Conservation (phyloP, 1,284 basidiomycete species). For the Wolfiporia cocos region DNA sequence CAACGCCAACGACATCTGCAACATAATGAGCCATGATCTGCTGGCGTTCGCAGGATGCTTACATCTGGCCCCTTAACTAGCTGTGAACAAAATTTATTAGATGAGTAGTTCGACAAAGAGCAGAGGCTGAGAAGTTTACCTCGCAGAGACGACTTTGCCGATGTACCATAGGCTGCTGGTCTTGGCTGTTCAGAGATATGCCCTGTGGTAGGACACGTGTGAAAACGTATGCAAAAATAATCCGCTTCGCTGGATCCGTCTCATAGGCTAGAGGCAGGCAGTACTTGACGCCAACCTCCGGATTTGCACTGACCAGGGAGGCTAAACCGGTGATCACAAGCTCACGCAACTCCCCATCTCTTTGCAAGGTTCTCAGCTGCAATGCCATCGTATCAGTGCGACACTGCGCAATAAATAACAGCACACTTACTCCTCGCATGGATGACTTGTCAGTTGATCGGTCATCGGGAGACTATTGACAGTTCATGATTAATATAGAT, state of each 20-base stretch:
- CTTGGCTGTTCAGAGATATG: conserved; percentile 60
- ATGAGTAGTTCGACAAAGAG: not conserved
- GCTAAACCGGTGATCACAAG: conserved; percentile 74
- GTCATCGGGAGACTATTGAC: conserved; percentile 8
- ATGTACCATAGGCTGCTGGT: conserved; percentile 43
- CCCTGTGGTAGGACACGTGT: conserved; percentile 81
- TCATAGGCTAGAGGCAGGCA: conserved; percentile 81
- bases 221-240: conserved; percentile 87
- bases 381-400: conserved; percentile 19
- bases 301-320: conserved; percentile 79
- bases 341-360: conserved; percentile 61
- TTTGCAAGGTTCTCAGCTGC: conserved; percentile 35
- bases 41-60: conserved; percentile 21
- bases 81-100: conserved; percentile 29
- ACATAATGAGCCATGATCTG: no score
- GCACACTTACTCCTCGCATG: conserved; percentile 1
- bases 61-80: conserved; percentile 72
- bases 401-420: conserved; percentile 2
- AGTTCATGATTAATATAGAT: conserved; percentile 12
- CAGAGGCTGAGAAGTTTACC: conserved; percentile 35
- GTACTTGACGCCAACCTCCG: conserved; percentile 87
- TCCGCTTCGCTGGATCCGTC: conserved; percentile 64
- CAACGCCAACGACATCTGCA: conserved; percentile 71
- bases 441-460: conserved; percentile 6
- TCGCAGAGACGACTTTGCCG: conserved; percentile 61